A percentile compares a stretch with the other conserved stretches of the same genome.
These are phyloP conservation scores for Aspergillus ustus DNA, from an alignment of 2,329 filamentous ascomycete genomes.

Conservation along the genomic window DNA sequence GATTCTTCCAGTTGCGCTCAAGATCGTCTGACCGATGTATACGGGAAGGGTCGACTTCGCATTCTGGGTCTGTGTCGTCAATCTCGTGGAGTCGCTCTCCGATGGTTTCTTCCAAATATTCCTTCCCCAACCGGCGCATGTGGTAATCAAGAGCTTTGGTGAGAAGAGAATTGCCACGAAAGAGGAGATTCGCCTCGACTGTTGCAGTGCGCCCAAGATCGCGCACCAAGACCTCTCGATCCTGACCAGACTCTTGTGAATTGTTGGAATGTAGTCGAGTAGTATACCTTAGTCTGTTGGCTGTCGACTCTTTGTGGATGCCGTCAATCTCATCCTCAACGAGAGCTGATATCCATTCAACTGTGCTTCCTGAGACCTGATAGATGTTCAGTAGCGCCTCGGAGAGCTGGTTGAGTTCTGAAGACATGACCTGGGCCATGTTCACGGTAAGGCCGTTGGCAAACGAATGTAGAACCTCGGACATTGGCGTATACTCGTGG, in stretches of 20 bases:
- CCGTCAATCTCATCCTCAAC: conserved; percentile 98
- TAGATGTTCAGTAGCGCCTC: conserved; percentile 93
- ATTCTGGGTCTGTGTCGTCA: conserved; percentile 86
- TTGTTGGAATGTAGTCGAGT: conserved; percentile 68
- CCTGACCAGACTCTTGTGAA: conserved; percentile 59
- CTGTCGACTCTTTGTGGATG: conserved; percentile 77
- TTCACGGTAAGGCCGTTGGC: conserved; percentile 81
- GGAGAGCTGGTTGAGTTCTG: conserved; percentile 77
- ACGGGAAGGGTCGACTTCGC: conserved; percentile 91
- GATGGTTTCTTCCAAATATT: conserved; percentile 87
- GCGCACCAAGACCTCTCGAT: conserved; percentile 64
- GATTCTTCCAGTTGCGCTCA: conserved; percentile 78
- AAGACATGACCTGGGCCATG: conserved; percentile 77
- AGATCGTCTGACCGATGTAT: conserved; percentile 71
- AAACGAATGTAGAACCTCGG: conserved; percentile 83
- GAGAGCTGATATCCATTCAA: conserved; percentile 89
- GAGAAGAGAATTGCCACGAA: conserved; percentile 90
- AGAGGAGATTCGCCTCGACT: conserved; percentile 88
- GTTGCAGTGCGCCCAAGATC: conserved; percentile 69
- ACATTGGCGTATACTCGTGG: conserved; percentile 81
- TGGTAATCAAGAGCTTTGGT: conserved; percentile 94
- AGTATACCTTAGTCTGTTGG: conserved; percentile 64
- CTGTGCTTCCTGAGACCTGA: conserved; percentile 82
- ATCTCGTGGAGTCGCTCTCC: conserved; percentile 87
- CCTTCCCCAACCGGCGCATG: conserved; percentile 91